These are phyloP conservation scores for Backusella parvicylindrica DNA, from an alignment of 192 early-diverging fungal genomes.

Conservation along the genomic window DNA sequence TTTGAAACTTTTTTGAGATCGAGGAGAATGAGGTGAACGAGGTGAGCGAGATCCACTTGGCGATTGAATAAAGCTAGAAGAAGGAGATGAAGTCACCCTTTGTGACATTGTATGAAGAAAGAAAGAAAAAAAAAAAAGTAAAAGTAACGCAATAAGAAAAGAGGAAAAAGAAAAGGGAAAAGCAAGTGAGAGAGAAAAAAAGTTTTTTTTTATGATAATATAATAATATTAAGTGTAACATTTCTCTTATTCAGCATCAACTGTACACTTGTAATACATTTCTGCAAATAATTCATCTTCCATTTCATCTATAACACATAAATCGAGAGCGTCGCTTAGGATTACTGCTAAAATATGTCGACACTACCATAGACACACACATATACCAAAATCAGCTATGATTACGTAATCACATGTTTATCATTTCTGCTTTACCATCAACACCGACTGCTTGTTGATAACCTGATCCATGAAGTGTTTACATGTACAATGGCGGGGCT, in stretches of 20 bases:
- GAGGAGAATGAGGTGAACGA: not conserved
- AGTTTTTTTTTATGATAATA: not conserved
- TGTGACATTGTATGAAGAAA: not conserved
- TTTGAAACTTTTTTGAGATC: not conserved
- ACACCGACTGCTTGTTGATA: not conserved
- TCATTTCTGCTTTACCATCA: constrained; percentile 22
- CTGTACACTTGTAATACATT: constrained; percentile 6
- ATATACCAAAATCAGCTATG: not conserved
- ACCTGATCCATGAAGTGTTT: not conserved
- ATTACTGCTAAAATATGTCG: constrained; percentile 14
- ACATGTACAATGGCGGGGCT: constrained; percentile 15
- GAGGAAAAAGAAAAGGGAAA: not conserved
- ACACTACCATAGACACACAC: not conserved
- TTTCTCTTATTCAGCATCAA: not conserved
- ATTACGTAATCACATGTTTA: not conserved
- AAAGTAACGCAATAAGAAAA: not conserved
- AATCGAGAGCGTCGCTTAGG: constrained; percentile 4
- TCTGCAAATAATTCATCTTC: constrained; percentile 14
- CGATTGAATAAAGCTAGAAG: not conserved
- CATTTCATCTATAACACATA: not conserved
- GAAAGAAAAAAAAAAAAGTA: not conserved
- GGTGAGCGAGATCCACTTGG: not conserved
- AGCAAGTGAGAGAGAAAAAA: not conserved
- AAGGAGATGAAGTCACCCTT: not conserved
- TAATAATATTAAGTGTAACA: not conserved